Evolutionary conservation across 2,329 filamentous ascomycete species (phyloP).

Genomic region (Neonectria punicea): DNA sequence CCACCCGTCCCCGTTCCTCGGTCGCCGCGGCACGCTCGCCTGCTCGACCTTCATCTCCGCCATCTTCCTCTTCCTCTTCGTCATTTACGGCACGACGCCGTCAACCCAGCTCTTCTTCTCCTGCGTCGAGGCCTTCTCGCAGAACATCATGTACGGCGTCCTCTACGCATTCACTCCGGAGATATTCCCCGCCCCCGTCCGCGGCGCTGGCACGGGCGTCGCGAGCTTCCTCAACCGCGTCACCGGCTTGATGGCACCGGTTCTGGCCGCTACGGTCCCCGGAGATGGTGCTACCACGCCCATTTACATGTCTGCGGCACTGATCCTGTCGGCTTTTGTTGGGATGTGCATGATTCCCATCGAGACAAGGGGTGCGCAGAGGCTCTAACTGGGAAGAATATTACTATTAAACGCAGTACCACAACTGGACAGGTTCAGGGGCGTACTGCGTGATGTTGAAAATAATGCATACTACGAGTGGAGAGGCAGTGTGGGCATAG

Average conservation of each 20-base stretch:
- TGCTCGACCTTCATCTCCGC: constrained; percentile 74
- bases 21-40: constrained; percentile 78
- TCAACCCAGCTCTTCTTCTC: constrained; percentile 71
- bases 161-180: constrained; percentile 82
- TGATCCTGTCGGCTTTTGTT: constrained; percentile 69
- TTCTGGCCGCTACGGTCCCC: constrained; percentile 71
- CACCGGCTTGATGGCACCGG: constrained; percentile 73
- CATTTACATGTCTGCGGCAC: constrained; percentile 65
- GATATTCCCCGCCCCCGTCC: constrained; percentile 77
- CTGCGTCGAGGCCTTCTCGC: constrained; percentile 75
- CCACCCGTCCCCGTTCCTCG: constrained; percentile 68
- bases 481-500: constrained; percentile 16
- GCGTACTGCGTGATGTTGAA: constrained; percentile 5
- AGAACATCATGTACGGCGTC: constrained; percentile 82
- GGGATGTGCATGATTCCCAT: constrained; percentile 71
- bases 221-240: constrained; percentile 77
- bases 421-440: background rate
- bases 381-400: constrained; percentile 52
- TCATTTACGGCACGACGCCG: constrained; percentile 66
- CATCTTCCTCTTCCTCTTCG: constrained; percentile 75
- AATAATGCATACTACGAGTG: constrained; percentile 32
- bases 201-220: constrained; percentile 78
- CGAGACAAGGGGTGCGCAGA: constrained; percentile 69
- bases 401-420: constrained; percentile 12
- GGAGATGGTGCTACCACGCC: constrained; percentile 67